A percentile compares a stretch with the other conserved stretches of the same genome.
Evolutionary conservation across 345 rosid species (phyloP).

Genomic region (Erodium maritimum): DNA sequence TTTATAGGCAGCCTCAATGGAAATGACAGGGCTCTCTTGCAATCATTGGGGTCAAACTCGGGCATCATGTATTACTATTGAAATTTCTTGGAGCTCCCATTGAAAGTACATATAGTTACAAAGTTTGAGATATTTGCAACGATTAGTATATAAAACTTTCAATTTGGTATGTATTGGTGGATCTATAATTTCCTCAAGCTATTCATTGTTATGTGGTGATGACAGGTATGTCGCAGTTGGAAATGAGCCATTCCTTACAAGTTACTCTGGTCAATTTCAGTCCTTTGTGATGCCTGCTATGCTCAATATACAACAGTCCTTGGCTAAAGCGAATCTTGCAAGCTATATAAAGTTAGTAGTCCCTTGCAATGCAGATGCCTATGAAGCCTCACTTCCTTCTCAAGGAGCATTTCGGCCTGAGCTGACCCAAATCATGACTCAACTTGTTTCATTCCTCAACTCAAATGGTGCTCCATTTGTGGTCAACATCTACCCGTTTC

Average conservation of each 20-base stretch:
- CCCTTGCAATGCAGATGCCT: conserved; percentile 97
- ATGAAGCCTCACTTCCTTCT: conserved; percentile 70
- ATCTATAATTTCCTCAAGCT: background rate
- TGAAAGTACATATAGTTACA: no score
- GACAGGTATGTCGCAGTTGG: conserved; percentile 86
- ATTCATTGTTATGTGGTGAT: background rate
- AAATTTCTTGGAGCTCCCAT: background rate
- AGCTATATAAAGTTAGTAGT: conserved; percentile 71
- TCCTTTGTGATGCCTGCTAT: conserved; percentile 69
- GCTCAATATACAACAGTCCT: conserved; percentile 69
- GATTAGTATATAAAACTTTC: background rate
- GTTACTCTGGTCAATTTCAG: conserved; percentile 63
- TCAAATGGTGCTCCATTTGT: conserved; percentile 84
- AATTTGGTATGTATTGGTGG: background rate
- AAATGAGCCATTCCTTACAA: conserved; percentile 81
- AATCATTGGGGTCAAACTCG: background rate
- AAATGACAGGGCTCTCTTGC: background rate
- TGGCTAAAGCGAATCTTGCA: conserved; percentile 74
- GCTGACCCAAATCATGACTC: conserved; percentile 71
- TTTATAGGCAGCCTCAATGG: background rate
- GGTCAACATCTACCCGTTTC: conserved; percentile 91
- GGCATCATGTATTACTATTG: background rate
- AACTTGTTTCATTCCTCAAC: conserved; percentile 68
- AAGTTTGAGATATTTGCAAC: background rate
- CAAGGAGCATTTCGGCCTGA: conserved; percentile 87